A percentile compares a stretch with the other conserved stretches of the same genome.
Conservation (phyloP, 345 rosid genomes). For the Eucalyptus curtisii region DNA sequence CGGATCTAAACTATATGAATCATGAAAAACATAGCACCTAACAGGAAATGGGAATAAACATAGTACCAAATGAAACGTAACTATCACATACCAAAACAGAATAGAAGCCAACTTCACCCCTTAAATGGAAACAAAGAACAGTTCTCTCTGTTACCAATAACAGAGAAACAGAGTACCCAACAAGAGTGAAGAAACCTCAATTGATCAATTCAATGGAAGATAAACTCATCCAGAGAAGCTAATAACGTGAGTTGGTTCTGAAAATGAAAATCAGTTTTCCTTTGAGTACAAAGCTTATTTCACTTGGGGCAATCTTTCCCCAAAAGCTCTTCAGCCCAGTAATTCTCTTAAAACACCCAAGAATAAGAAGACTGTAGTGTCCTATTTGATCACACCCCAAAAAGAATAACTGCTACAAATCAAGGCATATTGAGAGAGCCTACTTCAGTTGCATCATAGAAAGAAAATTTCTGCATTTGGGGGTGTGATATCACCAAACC, state of each 20-base stretch:
- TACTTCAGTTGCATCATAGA: slow-evolving; percentile 5
- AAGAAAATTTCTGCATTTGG: background rate
- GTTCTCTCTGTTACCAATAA: background rate
- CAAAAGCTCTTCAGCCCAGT: background rate
- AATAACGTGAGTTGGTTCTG: background rate
- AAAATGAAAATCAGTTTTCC: background rate
- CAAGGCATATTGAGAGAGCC: background rate
- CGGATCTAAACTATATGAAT: background rate
- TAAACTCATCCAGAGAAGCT: background rate
- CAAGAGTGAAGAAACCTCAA: background rate
- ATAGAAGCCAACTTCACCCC: background rate
- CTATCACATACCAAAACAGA: background rate
- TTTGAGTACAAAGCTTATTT: slow-evolving; percentile 3
- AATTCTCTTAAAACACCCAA: background rate
- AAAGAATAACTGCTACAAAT: background rate
- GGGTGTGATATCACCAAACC: slow-evolving; percentile 4
- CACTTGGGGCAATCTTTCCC: background rate
- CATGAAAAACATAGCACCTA: background rate
- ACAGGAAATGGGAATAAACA: background rate
- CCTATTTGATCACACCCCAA: background rate
- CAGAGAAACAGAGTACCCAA: background rate
- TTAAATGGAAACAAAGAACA: background rate
- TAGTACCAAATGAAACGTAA: background rate
- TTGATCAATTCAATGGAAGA: background rate
- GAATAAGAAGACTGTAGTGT: background rate